Evolutionary conservation across 768 basidiomycete species (phyloP), one percentile per base, ranked within the genome.

Genomic region (Boletus reticulatus): DNA sequence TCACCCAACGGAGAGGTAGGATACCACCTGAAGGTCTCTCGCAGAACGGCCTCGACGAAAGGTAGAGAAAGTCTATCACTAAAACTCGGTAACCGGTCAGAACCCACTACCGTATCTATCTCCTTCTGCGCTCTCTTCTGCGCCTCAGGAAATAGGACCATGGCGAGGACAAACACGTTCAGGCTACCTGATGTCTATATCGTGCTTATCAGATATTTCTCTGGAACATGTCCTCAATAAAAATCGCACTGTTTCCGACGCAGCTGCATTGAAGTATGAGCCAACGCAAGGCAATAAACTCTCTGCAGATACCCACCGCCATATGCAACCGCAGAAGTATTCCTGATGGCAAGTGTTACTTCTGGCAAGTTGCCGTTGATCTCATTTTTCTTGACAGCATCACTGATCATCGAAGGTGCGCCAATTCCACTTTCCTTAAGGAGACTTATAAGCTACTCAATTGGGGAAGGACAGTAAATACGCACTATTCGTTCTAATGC

Each of bases 71-170:
- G 20, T 36, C 62, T 58, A 42, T 69, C 68, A 17, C 43, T 47
- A 45, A 69, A 68, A 46, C 27, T 50, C 1, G 68, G 68, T 12
- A 69, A 42, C 34, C 62, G 50, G 11, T 58, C 51, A 29, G 48
- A 44, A 14, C 66, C 68, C 4, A 70, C 50, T 13, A 68, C 53
- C 24, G 34, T 24, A 27, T 66, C 58, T 51, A 69, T 62, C 57
- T 69, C 68, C 31, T 54, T 53, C 24, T 68, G 68, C 22, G 62
- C 67, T 50, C 47, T 64, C 43, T 24, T 55, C 43, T 64, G 67
- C 5, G 39, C 61, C 17, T 62, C 64, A 6, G 68, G 69, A n/a
- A 59, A 64, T 46, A 69, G 49, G 34, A 66, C 58, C 68, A 69
- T 69, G 11, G 64, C 58, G 14, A 70, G 69, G n/a, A 70, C 24